Evolutionary conservation across 2,329 filamentous ascomycete species (phyloP).

Genomic region (Purpureocillium lavendulum): DNA sequence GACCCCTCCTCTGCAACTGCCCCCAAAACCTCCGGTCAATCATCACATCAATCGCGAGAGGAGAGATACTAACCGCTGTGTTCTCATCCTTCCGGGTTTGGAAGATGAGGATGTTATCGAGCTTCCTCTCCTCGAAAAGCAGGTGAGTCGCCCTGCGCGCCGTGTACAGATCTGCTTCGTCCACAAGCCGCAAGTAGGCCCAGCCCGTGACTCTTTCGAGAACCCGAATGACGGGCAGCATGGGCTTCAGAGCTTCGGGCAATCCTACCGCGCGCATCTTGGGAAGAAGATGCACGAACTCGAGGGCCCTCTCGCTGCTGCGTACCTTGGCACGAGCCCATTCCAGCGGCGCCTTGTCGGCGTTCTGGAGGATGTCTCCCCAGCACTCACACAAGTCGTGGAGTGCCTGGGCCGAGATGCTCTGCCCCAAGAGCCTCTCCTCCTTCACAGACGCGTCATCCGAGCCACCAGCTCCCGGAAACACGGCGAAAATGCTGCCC

Average conservation of each 20-base stretch:
- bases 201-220: constrained; percentile 2
- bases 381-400: not conserved
- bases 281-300: constrained; percentile 7
- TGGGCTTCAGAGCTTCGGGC: not conserved
- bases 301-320: constrained; percentile 2
- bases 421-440: too few relatives aligned
- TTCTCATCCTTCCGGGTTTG: not conserved
- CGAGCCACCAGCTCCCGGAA: not conserved
- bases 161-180: not conserved
- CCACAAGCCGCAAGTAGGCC: not conserved
- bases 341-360: not conserved
- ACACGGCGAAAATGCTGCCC: constrained; percentile 9
- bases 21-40: not conserved
- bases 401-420: not conserved
- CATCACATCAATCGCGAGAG: not conserved
- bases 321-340: not conserved
- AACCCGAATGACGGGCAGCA: constrained; percentile 1
- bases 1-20: too few relatives aligned
- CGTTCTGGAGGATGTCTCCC: not conserved
- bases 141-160: constrained; percentile 1
- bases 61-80: constrained; percentile 6
- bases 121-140: constrained; percentile 3
- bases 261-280: not conserved
- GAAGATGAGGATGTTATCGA: constrained; percentile 7
- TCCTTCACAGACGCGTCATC: not conserved